These are phyloP conservation scores for Tieghemiomyces parasiticus DNA, from an alignment of 192 early-diverging fungal genomes.

Conservation along the genomic window DNA sequence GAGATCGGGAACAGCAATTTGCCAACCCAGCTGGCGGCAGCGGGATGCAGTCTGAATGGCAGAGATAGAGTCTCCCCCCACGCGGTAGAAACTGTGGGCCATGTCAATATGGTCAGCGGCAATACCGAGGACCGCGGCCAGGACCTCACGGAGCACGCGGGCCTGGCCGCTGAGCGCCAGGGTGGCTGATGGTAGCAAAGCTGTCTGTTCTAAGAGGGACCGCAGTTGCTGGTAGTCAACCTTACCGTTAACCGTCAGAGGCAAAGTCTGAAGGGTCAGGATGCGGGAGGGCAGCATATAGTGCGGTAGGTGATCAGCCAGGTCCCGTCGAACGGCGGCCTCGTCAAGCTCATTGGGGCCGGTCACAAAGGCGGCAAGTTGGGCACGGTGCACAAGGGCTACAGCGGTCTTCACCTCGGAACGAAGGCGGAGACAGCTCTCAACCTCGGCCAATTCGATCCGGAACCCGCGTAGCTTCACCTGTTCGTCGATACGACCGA, in stretches of 20 bases:
- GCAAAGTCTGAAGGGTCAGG: background rate
- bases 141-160: background rate
- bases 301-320: slow-evolving; percentile 31
- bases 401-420: slow-evolving; percentile 14
- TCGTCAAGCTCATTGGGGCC: slow-evolving; percentile 9
- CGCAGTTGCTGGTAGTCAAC: background rate
- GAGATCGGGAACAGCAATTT: background rate
- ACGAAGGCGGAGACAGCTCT: slow-evolving; percentile 11
- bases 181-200: background rate
- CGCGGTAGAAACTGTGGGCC: background rate
- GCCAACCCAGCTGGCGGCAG: background rate
- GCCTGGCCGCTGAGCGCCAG: background rate
- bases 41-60: background rate
- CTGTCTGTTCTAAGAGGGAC: background rate
- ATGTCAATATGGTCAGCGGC: background rate
- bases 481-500: slow-evolving; percentile 22
- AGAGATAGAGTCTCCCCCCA: background rate
- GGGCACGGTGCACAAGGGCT: slow-evolving; percentile 29
- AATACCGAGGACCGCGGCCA: background rate
- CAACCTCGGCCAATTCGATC: slow-evolving; percentile 20
- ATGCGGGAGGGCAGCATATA: slow-evolving; percentile 40
- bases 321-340: slow-evolving; percentile 27
- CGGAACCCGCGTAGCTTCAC: slow-evolving; percentile 24
- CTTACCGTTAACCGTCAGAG: background rate
- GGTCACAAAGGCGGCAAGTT: slow-evolving; percentile 42